Percentiles rank a stretch among this genome's conserved stretches.
These are phyloP conservation scores for Nevesoporus exiguus DNA, from an alignment of 768 basidiomycete genomes.

Conservation along the genomic window DNA sequence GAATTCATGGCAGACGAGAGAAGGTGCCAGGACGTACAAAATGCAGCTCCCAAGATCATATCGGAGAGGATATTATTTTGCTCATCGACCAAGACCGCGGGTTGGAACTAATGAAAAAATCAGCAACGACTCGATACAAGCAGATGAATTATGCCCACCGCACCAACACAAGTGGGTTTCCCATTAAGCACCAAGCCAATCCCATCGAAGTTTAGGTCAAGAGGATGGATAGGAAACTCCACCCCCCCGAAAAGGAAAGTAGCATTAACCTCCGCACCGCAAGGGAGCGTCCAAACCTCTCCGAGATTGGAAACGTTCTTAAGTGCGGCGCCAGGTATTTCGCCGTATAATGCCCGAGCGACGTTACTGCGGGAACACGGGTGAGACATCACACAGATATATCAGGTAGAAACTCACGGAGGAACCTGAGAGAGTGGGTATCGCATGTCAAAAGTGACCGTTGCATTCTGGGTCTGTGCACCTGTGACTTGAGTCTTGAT, in stretches of 20 bases:
- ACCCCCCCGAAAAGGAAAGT: slow-evolving; percentile 61
- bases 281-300: slow-evolving; percentile 59
- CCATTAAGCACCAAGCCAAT: slow-evolving; percentile 5
- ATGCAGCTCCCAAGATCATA: slow-evolving; percentile 70
- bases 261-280: slow-evolving; percentile 58
- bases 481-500: slow-evolving; percentile 45
- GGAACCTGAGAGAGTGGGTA: slow-evolving; percentile 65
- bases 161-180: slow-evolving; percentile 34
- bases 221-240: slow-evolving; percentile 59
- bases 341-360: slow-evolving; percentile 58
- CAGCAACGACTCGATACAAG: not conserved
- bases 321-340: slow-evolving; percentile 50
- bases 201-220: slow-evolving; percentile 47
- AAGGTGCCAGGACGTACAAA: slow-evolving; percentile 43
- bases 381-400: slow-evolving; percentile 15
- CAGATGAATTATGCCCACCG: slow-evolving; percentile 35
- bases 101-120: slow-evolving; percentile 57
- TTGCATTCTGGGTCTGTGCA: slow-evolving; percentile 44
- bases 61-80: slow-evolving; percentile 39
- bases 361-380: slow-evolving; percentile 37
- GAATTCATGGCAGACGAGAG: not conserved
- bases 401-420: slow-evolving; percentile 30
- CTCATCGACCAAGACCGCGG: slow-evolving; percentile 44
- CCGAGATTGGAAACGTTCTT: slow-evolving; percentile 39
- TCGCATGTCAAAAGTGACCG: slow-evolving; percentile 66